phyloP scores from a whole-genome alignment of 352 stramenopile species.

The Saprolegnia diclina region DNA sequence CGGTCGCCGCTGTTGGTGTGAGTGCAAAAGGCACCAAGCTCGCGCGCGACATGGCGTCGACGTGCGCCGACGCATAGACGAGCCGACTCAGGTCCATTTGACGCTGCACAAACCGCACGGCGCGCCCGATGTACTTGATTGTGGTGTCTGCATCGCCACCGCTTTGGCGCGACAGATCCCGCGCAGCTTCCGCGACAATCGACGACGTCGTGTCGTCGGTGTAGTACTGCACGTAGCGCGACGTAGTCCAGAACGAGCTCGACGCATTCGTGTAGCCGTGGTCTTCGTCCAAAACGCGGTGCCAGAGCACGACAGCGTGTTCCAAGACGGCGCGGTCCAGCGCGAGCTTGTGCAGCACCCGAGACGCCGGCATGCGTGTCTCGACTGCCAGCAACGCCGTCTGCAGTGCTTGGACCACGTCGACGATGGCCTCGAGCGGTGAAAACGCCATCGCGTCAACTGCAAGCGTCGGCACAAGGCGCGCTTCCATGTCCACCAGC shows the following conservation, averaged over 20 bases:
- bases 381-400: constrained; percentile 30
- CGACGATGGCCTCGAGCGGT: constrained; percentile 31
- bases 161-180: constrained; percentile 3
- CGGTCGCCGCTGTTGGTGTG: neutral
- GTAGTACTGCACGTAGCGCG: neutral
- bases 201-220: neutral
- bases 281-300: constrained; percentile 40
- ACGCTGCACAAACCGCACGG: constrained; percentile 7
- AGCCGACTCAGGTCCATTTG: neutral
- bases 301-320: constrained; percentile 42
- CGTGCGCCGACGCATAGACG: constrained; percentile 8
- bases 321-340: constrained; percentile 44
- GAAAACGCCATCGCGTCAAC: constrained; percentile 27
- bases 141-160: neutral
- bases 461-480: neutral
- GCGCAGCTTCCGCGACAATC: neutral
- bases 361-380: neutral
- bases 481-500: constrained; percentile 32
- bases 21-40: neutral
- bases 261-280: constrained; percentile 21
- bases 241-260: constrained; percentile 6
- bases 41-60: neutral
- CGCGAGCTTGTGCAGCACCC: constrained; percentile 11
- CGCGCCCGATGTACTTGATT: neutral
- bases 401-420: constrained; percentile 36